Base-by-base conservation (phyloP, 1,284 basidiomycete genomes). In the Trichosporon faecale region DNA sequence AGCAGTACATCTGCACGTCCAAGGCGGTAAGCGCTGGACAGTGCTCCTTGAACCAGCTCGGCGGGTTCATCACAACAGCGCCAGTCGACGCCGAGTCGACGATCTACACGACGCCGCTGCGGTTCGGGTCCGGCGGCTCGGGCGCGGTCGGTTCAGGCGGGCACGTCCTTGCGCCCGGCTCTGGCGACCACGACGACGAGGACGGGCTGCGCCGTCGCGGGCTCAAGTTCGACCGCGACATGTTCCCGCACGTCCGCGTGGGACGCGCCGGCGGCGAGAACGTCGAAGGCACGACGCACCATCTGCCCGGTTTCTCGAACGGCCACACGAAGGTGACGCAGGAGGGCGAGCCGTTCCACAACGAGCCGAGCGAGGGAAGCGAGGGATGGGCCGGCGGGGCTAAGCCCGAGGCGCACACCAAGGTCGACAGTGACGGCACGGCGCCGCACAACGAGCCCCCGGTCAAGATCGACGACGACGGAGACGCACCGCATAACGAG, bases 61-160 rank as follows among this genome's bases (percentile, higher is more conserved):
- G 95, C 23, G 87, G 85, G 69, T 98, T 98, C 85, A 95, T 98
- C 76, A 85, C 94, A 68, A 86, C 89, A 78, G 85, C 91, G 16
- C 90, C 92, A 1, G 68, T 73, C 33, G 89, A 86, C 52, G 76
- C 90, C 71, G 85, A 91, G 25, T 94, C 93, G 2, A 79, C 79
- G 29, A 85, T 86, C 66, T 86, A 78, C 79, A 86, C 85, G 8
- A 76, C 79, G 0, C 80, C 83, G 0, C 77, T 86, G 44, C 78
- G 82, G 71, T 73, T 64, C 76, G 69, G 68, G 75, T 8, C 31
- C 68, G 21, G 29, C 31, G 46, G 64, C 9, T 64, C 31, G 2
- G 55, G 11, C 11, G 18, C 14, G 16, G 18, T 44, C 27, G 25
- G 64, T 35, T 9, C 11, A 4, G 66, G 37, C 64, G 33, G 46